phyloP scores from a whole-genome alignment of 345 rosid genomes.

The Brassica carinata region DNA sequence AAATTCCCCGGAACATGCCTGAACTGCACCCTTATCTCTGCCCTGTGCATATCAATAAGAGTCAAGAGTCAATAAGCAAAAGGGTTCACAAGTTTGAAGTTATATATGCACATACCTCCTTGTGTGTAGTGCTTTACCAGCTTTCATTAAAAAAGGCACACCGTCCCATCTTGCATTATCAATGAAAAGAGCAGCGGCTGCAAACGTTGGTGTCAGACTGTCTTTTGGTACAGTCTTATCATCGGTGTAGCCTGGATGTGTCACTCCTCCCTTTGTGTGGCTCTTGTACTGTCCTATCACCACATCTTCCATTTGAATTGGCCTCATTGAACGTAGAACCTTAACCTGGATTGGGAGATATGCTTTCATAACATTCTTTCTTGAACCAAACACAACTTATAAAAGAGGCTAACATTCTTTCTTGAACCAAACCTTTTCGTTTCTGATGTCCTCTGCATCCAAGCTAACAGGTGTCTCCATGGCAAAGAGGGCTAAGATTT shows the following conservation, averaged over 20 bases:
- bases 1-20: slow-evolving; percentile 98
- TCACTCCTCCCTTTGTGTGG: slow-evolving; percentile 80
- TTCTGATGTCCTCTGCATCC: slow-evolving; percentile 98
- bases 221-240: slow-evolving; percentile 88
- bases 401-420: background rate
- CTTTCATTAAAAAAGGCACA: slow-evolving; percentile 97
- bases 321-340: slow-evolving; percentile 96
- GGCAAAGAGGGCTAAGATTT: slow-evolving; percentile 95
- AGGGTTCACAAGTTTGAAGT: background rate
- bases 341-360: slow-evolving; percentile 63
- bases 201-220: slow-evolving; percentile 96
- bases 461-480: slow-evolving; percentile 99
- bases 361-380: background rate
- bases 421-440: slow-evolving; percentile 69
- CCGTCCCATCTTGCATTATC: slow-evolving; percentile 99
- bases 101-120: slow-evolving; percentile 50
- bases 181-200: slow-evolving; percentile 97
- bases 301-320: slow-evolving; percentile 74
- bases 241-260: slow-evolving; percentile 81
- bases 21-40: slow-evolving; percentile 98
- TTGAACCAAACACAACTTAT: background rate
- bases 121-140: slow-evolving; percentile 91
- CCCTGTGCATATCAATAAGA: slow-evolving; percentile 1
- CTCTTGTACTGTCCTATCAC: slow-evolving; percentile 93
- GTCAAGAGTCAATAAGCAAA: background rate